Evolutionary conservation across 805 yeast genomes (phyloP).

Genomic region (Yarrowia divulgata): DNA sequence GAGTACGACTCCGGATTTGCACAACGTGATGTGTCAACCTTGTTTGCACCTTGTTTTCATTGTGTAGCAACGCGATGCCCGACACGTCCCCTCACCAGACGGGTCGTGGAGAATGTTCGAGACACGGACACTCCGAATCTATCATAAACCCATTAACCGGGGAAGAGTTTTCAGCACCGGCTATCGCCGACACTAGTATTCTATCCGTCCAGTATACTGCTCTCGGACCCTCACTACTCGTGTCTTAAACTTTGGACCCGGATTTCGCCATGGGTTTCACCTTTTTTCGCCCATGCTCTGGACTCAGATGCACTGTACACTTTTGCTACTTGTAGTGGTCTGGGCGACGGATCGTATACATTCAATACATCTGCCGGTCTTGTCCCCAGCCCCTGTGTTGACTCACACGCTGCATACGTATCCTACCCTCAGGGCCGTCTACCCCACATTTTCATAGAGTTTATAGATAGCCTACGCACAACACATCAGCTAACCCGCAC

Average conservation of each 20-base stretch:
- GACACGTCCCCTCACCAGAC: not conserved
- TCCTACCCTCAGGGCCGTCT: conserved; percentile 25
- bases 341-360: not conserved
- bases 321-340: too few relatives aligned
- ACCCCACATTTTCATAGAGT: conserved; percentile 36
- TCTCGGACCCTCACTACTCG: not conserved
- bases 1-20: too few relatives aligned
- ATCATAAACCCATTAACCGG: not conserved
- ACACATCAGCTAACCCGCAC: conserved; percentile 36
- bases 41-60: too few relatives aligned
- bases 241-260: conserved; percentile 9
- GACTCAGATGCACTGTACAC: not conserved
- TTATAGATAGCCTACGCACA: conserved; percentile 4
- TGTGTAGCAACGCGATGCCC: not conserved
- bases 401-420: conserved; percentile 9
- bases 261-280: too few relatives aligned
- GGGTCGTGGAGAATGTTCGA: not conserved
- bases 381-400: conserved; percentile 10
- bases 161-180: not conserved
- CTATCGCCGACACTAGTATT: too few relatives aligned
- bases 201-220: not conserved
- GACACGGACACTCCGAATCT: not conserved
- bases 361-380: not conserved
- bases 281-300: too few relatives aligned
- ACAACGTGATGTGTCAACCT: too few relatives aligned